Base-by-base conservation (phyloP, 306 rosid species). In the Prunus mira region DNA sequence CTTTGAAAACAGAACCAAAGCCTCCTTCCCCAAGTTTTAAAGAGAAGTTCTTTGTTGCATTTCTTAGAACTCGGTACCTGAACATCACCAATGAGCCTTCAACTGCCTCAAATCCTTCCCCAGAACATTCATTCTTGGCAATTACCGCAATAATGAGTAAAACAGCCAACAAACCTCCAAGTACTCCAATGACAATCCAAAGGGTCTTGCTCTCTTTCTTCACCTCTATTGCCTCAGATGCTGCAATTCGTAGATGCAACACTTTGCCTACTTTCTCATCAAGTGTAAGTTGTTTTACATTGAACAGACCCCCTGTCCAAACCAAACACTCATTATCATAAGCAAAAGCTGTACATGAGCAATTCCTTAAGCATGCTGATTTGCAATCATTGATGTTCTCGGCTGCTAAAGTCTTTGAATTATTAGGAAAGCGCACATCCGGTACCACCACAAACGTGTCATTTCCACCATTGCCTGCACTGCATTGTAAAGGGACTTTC, bases 1-100 rank as follows among this genome's bases (percentile, higher is more conserved):
- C 90, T 74, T 69, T 79, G 78, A 75, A 86, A 68, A 86, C 87
- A 41, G 65, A 62, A 80, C 90, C 86, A 62, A 86, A 86, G 58
- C 85, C 89, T 28, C 87, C 89, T 57, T 82, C 67, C 24, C 88
- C 87, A 24, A 86, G 72, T 61, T 78, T 83, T 5, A 55, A 72
- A 6, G 79, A 72, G 65, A 83, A 86, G 76, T 83, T 86, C 56
- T 81, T 78, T 3, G 90, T 83, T 43, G 82, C 90, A 8, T 13
- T 86, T 55, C 46, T 72, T 50, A 83, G 32, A 51, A 72, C 77
- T 38, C 72, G 58, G 75, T 70, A 67, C 30, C 47, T 75, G 55
- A 78, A 86, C 27, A 73, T 75, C 75, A 63, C 74, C 84, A 86
- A 61, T 22, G 80, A 80, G 13, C 85, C 85, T 12, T 81, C 79